phyloP scores from a whole-genome alignment of 495 filamentous ascomycete genomes.

The Penicillium ucsense region DNA sequence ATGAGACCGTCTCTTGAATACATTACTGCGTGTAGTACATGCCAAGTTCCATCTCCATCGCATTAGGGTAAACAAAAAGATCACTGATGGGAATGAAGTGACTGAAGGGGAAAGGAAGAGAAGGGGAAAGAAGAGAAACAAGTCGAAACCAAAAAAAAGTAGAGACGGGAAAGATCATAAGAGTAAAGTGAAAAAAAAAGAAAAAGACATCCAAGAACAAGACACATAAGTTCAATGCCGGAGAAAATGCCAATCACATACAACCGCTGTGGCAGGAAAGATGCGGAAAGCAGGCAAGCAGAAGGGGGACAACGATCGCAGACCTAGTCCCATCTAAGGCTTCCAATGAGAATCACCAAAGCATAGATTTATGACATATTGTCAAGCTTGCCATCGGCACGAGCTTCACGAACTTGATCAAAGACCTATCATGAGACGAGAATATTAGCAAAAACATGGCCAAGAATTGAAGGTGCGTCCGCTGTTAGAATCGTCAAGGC shows the following conservation, averaged over 20 bases:
- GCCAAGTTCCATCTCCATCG: conserved; percentile 30
- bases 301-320: background rate
- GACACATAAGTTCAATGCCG: too few relatives aligned
- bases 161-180: conserved; percentile 2
- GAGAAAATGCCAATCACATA: conserved; percentile 9
- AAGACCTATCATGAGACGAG: conserved; percentile 51
- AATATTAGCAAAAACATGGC: conserved; percentile 6
- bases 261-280: conserved; percentile 8
- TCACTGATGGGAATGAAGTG: conserved; percentile 25
- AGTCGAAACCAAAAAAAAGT: conserved; percentile 3
- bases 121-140: conserved; percentile 5
- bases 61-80: conserved; percentile 44
- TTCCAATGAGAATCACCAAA: conserved; percentile 3
- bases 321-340: conserved; percentile 5
- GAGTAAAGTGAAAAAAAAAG: conserved; percentile 1
- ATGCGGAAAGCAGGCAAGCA: background rate
- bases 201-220: conserved; percentile 7
- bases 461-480: background rate
- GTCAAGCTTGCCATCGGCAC: conserved; percentile 57
- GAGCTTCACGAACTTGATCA: conserved; percentile 83
- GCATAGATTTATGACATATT: conserved; percentile 15
- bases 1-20: conserved; percentile 14
- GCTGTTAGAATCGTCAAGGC: background rate
- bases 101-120: conserved; percentile 1
- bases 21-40: conserved; percentile 27